A percentile compares a stretch with the other conserved stretches of the same genome.
These are phyloP conservation scores for Lotmaria passim DNA, from an alignment of 208 protist species.

Conservation along the genomic window DNA sequence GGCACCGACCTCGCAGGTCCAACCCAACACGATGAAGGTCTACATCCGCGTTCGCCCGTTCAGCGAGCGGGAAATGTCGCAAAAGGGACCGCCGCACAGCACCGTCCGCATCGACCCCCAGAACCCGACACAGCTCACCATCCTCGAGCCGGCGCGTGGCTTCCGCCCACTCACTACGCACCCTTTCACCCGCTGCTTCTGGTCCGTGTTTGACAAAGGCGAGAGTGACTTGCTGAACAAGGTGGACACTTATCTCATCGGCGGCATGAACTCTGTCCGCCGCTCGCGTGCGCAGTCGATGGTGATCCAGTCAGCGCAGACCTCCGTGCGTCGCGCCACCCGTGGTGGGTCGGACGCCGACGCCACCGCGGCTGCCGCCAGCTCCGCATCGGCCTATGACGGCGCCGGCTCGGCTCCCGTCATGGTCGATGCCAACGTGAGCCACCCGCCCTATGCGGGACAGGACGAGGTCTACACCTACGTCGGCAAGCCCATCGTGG, in stretches of 20 bases:
- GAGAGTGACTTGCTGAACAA: slow-evolving; percentile 33
- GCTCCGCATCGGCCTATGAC: slow-evolving; percentile 7
- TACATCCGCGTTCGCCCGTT: slow-evolving; percentile 88
- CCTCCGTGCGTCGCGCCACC: slow-evolving; percentile 21
- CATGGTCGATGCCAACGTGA: slow-evolving; percentile 46
- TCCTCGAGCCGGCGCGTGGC: slow-evolving; percentile 66
- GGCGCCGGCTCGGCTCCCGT: slow-evolving; percentile 55
- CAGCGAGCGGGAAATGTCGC: slow-evolving; percentile 75
- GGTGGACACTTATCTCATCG: slow-evolving; percentile 51
- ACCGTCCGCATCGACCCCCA: slow-evolving; percentile 76
- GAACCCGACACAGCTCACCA: slow-evolving; percentile 72
- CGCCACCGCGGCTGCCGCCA: no score
- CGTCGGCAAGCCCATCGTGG: slow-evolving; percentile 74
- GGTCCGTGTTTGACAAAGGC: slow-evolving; percentile 69
- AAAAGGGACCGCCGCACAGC: slow-evolving; percentile 48
- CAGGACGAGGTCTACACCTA: slow-evolving; percentile 77
- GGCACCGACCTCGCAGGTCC: slow-evolving; percentile 23
- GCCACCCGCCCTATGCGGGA: slow-evolving; percentile 76
- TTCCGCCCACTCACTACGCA: slow-evolving; percentile 66
- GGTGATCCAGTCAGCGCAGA: slow-evolving; percentile 1
- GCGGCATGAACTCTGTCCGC: slow-evolving; percentile 50
- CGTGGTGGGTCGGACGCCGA: slow-evolving; percentile 2
- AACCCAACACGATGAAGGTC: slow-evolving; percentile 81
- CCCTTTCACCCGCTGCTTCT: slow-evolving; percentile 80
- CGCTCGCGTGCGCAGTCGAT: slow-evolving; percentile 41